Percentiles rank a stretch among this genome's conserved stretches.
Conservation (phyloP, 2,329 filamentous ascomycete genomes). For the Dissoconium aciculare region DNA sequence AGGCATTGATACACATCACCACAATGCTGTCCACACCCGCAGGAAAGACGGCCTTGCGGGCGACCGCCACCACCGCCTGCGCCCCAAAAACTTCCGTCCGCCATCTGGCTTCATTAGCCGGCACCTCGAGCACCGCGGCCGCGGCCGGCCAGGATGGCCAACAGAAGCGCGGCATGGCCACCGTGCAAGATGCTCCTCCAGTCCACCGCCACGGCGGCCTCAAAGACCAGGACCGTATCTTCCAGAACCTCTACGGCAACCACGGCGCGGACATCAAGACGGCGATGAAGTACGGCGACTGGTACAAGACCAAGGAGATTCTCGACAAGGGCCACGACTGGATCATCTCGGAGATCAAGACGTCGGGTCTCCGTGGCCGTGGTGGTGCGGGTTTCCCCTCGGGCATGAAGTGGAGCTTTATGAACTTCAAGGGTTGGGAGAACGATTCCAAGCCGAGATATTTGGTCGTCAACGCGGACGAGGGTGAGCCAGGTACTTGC, state of each 20-base stretch:
- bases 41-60: constrained; percentile 18
- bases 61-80: constrained; percentile 13
- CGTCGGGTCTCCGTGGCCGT: constrained; percentile 85
- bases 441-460: constrained; percentile 94
- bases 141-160: constrained; percentile 24
- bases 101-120: too few species aligned
- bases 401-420: constrained; percentile 94
- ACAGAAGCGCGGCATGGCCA: constrained; percentile 52
- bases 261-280: constrained; percentile 82
- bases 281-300: constrained; percentile 96
- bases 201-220: constrained; percentile 68
- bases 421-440: constrained; percentile 99
- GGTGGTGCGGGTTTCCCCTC: constrained; percentile 97
- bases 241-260: constrained; percentile 94
- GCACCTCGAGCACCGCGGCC: constrained; percentile 14
- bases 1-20: constrained; percentile 2
- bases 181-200: constrained; percentile 37
- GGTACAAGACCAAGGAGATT: constrained; percentile 99
- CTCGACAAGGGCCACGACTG: constrained; percentile 93
- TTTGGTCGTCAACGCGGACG: constrained; percentile 94
- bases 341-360: constrained; percentile 96
- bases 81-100: constrained; percentile 21
- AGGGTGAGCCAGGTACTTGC: constrained; percentile 97
- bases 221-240: constrained; percentile 94
- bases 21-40: constrained; percentile 22